Evolutionary conservation across 1,284 basidiomycete species (phyloP).

Genomic region (Fistulinella staudtii): DNA sequence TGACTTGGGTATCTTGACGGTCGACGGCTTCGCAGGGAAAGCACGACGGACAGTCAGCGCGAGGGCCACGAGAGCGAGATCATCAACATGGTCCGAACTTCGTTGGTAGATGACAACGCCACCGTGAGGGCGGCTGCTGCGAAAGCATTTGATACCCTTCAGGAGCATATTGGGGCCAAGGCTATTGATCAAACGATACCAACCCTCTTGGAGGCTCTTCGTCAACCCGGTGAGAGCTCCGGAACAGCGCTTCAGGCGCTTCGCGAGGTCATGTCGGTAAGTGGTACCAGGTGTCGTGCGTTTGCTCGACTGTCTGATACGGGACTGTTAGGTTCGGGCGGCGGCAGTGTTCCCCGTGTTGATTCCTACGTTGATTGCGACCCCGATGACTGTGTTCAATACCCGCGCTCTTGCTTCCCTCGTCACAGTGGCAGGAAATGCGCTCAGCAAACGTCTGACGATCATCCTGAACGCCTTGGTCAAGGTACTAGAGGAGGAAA

Average conservation of each 20-base stretch:
- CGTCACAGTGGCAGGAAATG: conserved; percentile 89
- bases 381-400: conserved; percentile 94
- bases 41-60: conserved; percentile 80
- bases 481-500: conserved; percentile 61
- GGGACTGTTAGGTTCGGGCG: conserved; percentile 75
- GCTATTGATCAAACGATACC: conserved; percentile 98
- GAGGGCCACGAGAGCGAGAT: conserved; percentile 91
- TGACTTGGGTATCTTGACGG: background rate
- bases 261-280: conserved; percentile 89
- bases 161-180: conserved; percentile 85
- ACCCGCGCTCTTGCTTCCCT: conserved; percentile 88
- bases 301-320: background rate
- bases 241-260: conserved; percentile 94
- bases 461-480: conserved; percentile 76
- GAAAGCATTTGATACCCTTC: conserved; percentile 89
- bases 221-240: conserved; percentile 85
- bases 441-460: conserved; percentile 80
- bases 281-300: conserved; percentile 27
- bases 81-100: conserved; percentile 79
- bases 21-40: conserved; percentile 53
- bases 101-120: conserved; percentile 86
- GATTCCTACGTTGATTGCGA: conserved; percentile 87
- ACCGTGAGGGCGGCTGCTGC: conserved; percentile 92
- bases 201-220: conserved; percentile 88
- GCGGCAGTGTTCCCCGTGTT: conserved; percentile 97